phyloP scores from a whole-genome alignment of 2,329 filamentous ascomycete genomes.

The Talaromyces sp. region DNA sequence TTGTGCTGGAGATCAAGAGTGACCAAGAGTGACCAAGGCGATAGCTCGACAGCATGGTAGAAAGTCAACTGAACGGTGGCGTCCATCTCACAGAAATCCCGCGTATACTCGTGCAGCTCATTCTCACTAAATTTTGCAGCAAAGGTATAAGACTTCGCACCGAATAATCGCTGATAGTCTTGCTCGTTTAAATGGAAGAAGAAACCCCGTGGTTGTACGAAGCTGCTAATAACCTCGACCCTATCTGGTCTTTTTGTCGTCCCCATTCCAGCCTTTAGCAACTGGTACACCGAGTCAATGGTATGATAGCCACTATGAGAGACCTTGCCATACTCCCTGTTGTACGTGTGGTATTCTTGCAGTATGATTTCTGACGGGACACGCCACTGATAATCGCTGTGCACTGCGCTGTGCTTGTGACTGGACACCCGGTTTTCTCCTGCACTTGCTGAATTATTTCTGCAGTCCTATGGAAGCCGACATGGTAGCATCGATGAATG shows the following conservation, averaged over 20 bases:
- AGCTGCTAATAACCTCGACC: not conserved
- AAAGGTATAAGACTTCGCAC: not conserved
- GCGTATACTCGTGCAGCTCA: not conserved
- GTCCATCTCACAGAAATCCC: slow-evolving; percentile 6
- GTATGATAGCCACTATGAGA: slow-evolving; percentile 10
- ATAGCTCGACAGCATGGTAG: not conserved
- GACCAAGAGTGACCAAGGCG: not conserved
- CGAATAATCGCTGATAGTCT: not conserved
- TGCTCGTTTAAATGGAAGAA: not conserved
- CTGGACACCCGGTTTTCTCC: slow-evolving; percentile 8
- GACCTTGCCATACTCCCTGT: slow-evolving; percentile 3
- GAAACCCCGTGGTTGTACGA: not conserved
- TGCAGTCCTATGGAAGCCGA: not conserved
- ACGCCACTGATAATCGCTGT: slow-evolving; percentile 2
- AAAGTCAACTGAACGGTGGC: slow-evolving; percentile 4
- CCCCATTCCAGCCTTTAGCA: slow-evolving; percentile 4
- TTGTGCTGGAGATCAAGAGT: slow-evolving; percentile 1
- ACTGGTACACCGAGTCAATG: not conserved
- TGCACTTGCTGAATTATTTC: not conserved
- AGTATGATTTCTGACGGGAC: not conserved
- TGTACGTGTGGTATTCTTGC: slow-evolving; percentile 7
- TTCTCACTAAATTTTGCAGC: not conserved
- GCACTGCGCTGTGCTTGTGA: not conserved
- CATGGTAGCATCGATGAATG: not conserved
- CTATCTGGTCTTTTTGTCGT: not conserved